Evolutionary conservation across 208 protist species (phyloP).

Genomic region (Crithidia expoeki): DNA sequence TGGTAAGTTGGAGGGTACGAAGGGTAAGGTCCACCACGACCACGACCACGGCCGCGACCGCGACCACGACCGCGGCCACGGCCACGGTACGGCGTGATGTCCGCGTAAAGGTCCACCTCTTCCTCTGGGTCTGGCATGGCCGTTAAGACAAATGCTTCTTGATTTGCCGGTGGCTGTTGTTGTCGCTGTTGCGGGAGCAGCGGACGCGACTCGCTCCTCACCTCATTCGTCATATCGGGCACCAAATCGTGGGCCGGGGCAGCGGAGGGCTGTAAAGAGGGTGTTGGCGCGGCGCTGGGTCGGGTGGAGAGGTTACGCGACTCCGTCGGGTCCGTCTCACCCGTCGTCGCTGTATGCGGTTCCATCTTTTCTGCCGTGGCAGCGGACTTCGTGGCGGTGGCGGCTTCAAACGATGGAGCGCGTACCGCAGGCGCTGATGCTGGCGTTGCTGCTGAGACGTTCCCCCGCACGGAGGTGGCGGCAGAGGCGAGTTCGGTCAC

Average conservation of each 20-base stretch:
- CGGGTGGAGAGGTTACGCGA: slow-evolving; percentile 28
- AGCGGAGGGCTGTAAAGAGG: slow-evolving; percentile 22
- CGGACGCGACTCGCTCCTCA: background rate
- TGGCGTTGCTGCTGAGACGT: background rate
- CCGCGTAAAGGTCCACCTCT: slow-evolving; percentile 76
- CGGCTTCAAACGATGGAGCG: background rate
- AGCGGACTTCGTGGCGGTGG: too few species aligned
- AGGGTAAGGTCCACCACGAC: slow-evolving; percentile 19
- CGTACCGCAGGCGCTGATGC: slow-evolving; percentile 3
- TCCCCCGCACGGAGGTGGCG: slow-evolving; percentile 25
- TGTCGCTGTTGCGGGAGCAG: background rate
- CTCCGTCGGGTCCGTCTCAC: slow-evolving; percentile 17
- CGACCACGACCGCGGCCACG: slow-evolving; percentile 28
- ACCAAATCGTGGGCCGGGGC: slow-evolving; percentile 11
- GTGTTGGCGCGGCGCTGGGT: slow-evolving; percentile 23
- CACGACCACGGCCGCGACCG: slow-evolving; percentile 30
- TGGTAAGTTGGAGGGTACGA: slow-evolving; percentile 19
- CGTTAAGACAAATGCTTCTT: slow-evolving; percentile 40
- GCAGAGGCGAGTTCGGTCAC: slow-evolving; percentile 25
- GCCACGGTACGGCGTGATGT: slow-evolving; percentile 33
- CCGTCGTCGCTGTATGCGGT: slow-evolving; percentile 2
- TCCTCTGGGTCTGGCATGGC: slow-evolving; percentile 35
- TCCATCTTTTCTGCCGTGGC: slow-evolving; percentile 5
- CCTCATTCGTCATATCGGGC: slow-evolving; percentile 8
- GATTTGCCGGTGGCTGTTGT: slow-evolving; percentile 28